Base-by-base conservation (phyloP, 306 rosid genomes). In the Begonia peltatifolia region DNA sequence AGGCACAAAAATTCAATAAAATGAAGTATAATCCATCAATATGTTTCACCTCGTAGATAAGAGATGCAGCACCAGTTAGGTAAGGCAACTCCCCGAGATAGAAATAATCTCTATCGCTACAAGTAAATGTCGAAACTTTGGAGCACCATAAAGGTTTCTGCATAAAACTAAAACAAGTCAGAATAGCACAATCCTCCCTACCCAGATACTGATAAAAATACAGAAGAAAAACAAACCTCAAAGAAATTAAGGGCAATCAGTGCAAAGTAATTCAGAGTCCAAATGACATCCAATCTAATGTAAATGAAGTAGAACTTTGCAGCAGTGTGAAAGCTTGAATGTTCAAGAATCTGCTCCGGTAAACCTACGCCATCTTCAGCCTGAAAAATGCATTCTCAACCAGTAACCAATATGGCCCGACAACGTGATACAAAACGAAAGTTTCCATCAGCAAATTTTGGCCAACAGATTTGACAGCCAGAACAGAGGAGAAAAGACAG, bases 91-190 rank as follows among this genome's bases (percentile, higher is more conserved):
- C 66, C 56, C 99, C 99, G 56, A 90, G 87, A 77, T 53, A 90
- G 77, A 55, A 90, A 83, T 83, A 81, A 25, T 80, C 99, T 60
- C 95, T 83, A 60, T 86, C 77, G 1, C 69, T 63, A 63, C 99
- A 86, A 64, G 94, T 62, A 65, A 71, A 51, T 2, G 64, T 41
- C 25, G 69, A 47, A 56, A 59, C 56, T 46, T 60, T 86, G 58
- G 67, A 70, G 66, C 99, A 90, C 99, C 99, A 90, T 47, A 85
- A 68, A 52, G 99, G 99, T 73, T 75, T 79, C 99, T 90, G 85
- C 57, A 58, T 55, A 71, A 30, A 67, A 35, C 53, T 50, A 38
- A 64, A 66, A 64, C 13, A 10, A 7, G 12, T 49, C 11, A 49
- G 53, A 17, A 44, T 3, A 2, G 14, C 12, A 10, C 14, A 44